Evolutionary conservation across 1,284 basidiomycete genomes (phyloP), one percentile per base, ranked within the genome.

Genomic region (Cutaneotrichosporon spelunceum): DNA sequence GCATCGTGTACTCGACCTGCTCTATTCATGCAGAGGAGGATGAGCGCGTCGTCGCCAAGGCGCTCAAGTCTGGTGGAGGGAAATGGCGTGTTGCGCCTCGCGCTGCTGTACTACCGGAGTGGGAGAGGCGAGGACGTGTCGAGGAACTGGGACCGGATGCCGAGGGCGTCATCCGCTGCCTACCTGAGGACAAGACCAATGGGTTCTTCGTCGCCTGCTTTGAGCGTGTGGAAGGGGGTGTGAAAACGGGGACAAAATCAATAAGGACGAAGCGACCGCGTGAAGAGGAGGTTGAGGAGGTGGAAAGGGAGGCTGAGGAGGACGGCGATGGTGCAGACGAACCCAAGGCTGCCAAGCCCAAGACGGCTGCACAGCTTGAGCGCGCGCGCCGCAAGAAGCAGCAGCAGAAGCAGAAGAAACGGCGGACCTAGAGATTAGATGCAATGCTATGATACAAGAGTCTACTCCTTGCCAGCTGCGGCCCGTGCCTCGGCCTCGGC

Each of bases 1-100:
- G 85, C 67, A 90, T 98, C 62, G 93, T 94, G 19, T 99, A 99
- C 79, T 98, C 93, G 23, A 99, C 95, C 13, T 98, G 95, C 78
- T 95, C 92, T 63, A 83, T 97, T 52, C 89, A 99, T 76, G 84
- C 88, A 8, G 84, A 85, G 54, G 96, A 99, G 75, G 95, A 99
- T 78, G 96, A 99, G 69, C 81, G 83, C 21, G 90, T 92, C 34
- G 87, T 91, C 2, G 80, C 85, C n/a, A 81, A 84, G 57, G 88
- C 88, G 1, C 82, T 97, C 36, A 80, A 81, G 55, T 88, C 87
- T 24, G 78, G 78, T 1, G 48, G 33, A 16, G 57, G 57, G 9
- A 9, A n/a, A 29, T 96, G 93, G 81, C 75, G 68, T 29, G 83
- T 96, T 16, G 91, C 91, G 4, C 81, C 84, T 24, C 81, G 81